Conservation (phyloP, 2,329 filamentous ascomycete species). For the Pestalotiopsis sp. region DNA sequence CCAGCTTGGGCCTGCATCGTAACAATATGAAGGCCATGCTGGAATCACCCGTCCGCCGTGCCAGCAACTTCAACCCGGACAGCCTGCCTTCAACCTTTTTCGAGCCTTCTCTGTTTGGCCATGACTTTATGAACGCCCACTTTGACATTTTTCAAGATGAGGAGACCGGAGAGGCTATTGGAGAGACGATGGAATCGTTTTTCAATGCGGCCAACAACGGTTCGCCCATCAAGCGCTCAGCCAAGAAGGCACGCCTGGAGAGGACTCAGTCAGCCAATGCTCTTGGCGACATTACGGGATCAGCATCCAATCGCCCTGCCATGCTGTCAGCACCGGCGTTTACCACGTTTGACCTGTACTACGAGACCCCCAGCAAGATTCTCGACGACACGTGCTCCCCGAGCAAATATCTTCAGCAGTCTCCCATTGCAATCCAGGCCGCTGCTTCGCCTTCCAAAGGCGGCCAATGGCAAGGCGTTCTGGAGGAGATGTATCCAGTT, state of each 20-base stretch:
- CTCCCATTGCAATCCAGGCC: slow-evolving; percentile 36
- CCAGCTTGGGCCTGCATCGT: slow-evolving; percentile 86
- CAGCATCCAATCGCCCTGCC: slow-evolving; percentile 50
- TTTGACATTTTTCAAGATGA: slow-evolving; percentile 66
- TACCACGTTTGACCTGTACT: slow-evolving; percentile 39
- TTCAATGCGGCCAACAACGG: slow-evolving; percentile 55
- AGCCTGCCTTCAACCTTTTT: slow-evolving; percentile 69
- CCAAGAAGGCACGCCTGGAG: slow-evolving; percentile 62
- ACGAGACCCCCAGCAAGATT: slow-evolving; percentile 61
- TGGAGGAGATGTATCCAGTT: slow-evolving; percentile 55
- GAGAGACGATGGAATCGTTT: slow-evolving; percentile 21
- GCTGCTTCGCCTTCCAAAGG: slow-evolving; percentile 41
- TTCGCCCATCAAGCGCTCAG: slow-evolving; percentile 69
- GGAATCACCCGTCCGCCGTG: slow-evolving; percentile 62
- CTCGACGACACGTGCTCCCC: slow-evolving; percentile 59
- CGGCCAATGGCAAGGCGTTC: slow-evolving; percentile 40
- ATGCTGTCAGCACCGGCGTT: slow-evolving; percentile 45
- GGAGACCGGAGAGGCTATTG: slow-evolving; percentile 29
- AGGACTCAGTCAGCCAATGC: slow-evolving; percentile 65
- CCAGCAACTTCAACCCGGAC: slow-evolving; percentile 59
- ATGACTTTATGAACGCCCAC: slow-evolving; percentile 52
- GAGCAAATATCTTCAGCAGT: slow-evolving; percentile 51
- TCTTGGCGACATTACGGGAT: slow-evolving; percentile 62
- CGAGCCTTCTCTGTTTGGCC: slow-evolving; percentile 51
- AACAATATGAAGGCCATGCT: slow-evolving; percentile 77